Percentiles rank a stretch among this genome's conserved stretches.
These are phyloP conservation scores for Xylaria multiplex DNA, from an alignment of 2,329 filamentous ascomycete species.

Conservation along the genomic window DNA sequence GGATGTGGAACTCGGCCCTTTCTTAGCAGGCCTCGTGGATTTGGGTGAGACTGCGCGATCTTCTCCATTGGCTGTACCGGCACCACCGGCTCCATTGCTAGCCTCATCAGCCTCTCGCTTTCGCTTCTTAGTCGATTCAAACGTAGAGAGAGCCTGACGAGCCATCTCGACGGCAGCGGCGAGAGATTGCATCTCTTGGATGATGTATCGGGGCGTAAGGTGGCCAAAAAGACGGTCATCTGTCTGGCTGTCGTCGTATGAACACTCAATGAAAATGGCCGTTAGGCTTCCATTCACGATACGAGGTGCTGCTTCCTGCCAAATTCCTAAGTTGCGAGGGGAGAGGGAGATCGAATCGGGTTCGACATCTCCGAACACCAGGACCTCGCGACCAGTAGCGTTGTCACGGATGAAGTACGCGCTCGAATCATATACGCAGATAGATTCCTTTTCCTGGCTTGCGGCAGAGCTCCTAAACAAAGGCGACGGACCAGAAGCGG, in stretches of 20 bases:
- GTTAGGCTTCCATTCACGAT: slow-evolving; percentile 76
- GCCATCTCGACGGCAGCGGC: slow-evolving; percentile 74
- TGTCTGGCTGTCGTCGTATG: slow-evolving; percentile 82
- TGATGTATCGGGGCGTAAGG: slow-evolving; percentile 82
- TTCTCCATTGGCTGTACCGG: slow-evolving; percentile 36
- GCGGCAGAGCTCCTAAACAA: slow-evolving; percentile 47
- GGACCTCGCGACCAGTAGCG: slow-evolving; percentile 75
- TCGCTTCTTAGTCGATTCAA: slow-evolving; percentile 67
- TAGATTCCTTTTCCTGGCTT: slow-evolving; percentile 55
- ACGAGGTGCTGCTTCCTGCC: slow-evolving; percentile 89
- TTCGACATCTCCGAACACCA: slow-evolving; percentile 96
- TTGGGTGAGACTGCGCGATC: slow-evolving; percentile 65
- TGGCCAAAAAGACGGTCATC: slow-evolving; percentile 88
- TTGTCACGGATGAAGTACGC: slow-evolving; percentile 91
- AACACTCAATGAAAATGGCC: slow-evolving; percentile 95
- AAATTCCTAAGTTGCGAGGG: slow-evolving; percentile 83
- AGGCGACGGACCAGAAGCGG: slow-evolving; percentile 41
- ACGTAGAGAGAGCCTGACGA: slow-evolving; percentile 55
- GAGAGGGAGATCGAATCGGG: slow-evolving; percentile 85
- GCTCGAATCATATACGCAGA: slow-evolving; percentile 85
- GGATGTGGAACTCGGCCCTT: slow-evolving; percentile 32
- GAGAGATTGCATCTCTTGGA: slow-evolving; percentile 78
- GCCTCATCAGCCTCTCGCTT: slow-evolving; percentile 64
- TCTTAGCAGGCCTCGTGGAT: slow-evolving; percentile 51
- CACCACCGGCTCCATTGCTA: slow-evolving; percentile 31